phyloP scores from a whole-genome alignment of 805 yeast species.

The Candida maris region DNA sequence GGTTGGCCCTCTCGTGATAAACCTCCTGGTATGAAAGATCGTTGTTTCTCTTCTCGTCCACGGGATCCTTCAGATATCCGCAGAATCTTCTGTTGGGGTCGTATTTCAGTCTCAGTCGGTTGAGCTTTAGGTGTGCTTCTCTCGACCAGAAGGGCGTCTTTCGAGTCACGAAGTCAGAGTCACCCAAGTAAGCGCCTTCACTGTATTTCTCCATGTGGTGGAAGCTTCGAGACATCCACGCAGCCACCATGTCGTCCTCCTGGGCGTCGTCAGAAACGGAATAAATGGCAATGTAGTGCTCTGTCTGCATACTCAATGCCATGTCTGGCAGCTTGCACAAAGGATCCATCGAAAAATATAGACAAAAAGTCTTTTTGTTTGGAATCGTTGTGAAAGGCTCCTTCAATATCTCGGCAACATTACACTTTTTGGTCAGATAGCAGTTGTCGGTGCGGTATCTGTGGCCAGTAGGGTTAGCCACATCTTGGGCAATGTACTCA shows the following conservation, averaged over 20 bases:
- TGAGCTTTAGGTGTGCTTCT: constrained; percentile 6
- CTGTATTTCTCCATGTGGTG: constrained; percentile 6
- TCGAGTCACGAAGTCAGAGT: constrained; percentile 9
- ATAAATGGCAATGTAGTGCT: constrained; percentile 9
- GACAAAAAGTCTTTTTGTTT: constrained; percentile 9
- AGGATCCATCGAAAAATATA: constrained; percentile 11
- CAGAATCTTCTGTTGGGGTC: constrained; percentile 8
- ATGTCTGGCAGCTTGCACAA: constrained; percentile 8
- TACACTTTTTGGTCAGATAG: constrained; percentile 6
- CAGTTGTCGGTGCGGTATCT: constrained; percentile 10
- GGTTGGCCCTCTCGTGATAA: constrained; percentile 2
- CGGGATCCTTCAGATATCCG: constrained; percentile 8
- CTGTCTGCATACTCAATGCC: constrained; percentile 9
- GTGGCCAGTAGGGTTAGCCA: constrained; percentile 7
- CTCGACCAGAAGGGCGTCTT: constrained; percentile 9
- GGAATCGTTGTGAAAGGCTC: constrained; percentile 8
- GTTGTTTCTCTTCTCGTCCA: constrained; percentile 5
- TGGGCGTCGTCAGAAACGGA: constrained; percentile 4
- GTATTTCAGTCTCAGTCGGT: constrained; percentile 4
- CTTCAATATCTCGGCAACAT: constrained; percentile 6
- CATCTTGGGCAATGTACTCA: constrained; percentile 8
- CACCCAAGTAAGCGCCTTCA: constrained; percentile 10
- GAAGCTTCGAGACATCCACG: constrained; percentile 10
- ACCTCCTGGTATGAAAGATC: constrained; percentile 5
- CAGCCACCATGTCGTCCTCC: constrained; percentile 7